Percentiles rank a stretch among this genome's conserved stretches.
Conservation (phyloP, 176 grass and related monocot species). For the Stipa capillata region DNA sequence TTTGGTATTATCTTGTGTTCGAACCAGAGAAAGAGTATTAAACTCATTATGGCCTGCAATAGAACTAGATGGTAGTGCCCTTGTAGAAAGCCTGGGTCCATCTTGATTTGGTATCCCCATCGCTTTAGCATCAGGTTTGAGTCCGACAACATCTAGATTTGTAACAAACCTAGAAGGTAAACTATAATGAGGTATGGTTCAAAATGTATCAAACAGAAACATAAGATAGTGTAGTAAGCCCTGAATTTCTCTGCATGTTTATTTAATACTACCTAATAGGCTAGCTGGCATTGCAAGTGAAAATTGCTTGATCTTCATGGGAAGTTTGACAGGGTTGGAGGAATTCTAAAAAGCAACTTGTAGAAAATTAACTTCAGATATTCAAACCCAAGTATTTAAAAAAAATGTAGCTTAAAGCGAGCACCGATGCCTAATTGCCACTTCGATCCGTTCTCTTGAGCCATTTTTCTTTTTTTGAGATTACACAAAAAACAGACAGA, state of each 20-base stretch:
- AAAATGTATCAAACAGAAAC: constrained; percentile 5
- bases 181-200: constrained; percentile 5
- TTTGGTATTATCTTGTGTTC: constrained; percentile 25
- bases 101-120: constrained; percentile 37
- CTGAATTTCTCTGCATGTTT: neutral
- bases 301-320: neutral
- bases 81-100: constrained; percentile 60
- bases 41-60: constrained; percentile 20
- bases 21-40: constrained; percentile 7
- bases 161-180: constrained; percentile 64
- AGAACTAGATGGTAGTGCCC: constrained; percentile 34
- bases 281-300: neutral
- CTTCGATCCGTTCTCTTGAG: neutral
- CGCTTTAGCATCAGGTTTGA: constrained; percentile 52
- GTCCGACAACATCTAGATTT: constrained; percentile 68
- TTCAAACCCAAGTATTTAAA: neutral
- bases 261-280: neutral
- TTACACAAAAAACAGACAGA: neutral
- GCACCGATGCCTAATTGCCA: neutral
- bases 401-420: neutral
- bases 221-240: neutral
- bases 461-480: neutral
- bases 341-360: neutral
- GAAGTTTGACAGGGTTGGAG: neutral
- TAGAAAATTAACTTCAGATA: neutral